Evolutionary conservation across 2,329 filamentous ascomycete genomes (phyloP).

Genomic region (Alternaria conjuncta): DNA sequence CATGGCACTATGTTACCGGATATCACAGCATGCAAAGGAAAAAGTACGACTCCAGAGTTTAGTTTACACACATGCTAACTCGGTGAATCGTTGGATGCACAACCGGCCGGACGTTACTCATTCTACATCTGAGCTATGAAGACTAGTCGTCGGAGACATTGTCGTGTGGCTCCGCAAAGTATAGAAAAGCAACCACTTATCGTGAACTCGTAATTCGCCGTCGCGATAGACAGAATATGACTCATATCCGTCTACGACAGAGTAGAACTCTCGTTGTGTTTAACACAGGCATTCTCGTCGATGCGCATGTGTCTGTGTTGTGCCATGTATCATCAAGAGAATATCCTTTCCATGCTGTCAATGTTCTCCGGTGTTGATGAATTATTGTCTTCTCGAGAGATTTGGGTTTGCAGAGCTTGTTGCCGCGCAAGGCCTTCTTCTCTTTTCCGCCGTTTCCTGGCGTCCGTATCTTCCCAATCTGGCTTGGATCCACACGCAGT

Average conservation of each 20-base stretch:
- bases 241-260: background rate
- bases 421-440: conserved; percentile 59
- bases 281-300: background rate
- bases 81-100: background rate
- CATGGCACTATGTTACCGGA: background rate
- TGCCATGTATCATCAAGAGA: background rate
- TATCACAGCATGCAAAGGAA: background rate
- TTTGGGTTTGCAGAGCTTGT: conserved; percentile 40
- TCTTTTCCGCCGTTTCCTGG: conserved; percentile 49
- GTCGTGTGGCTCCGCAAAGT: background rate
- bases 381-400: background rate
- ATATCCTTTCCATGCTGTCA: background rate
- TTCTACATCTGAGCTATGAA: background rate
- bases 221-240: background rate
- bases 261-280: background rate
- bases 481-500: conserved; percentile 14
- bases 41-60: background rate
- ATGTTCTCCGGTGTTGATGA: background rate
- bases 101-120: background rate
- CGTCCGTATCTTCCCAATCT: conserved; percentile 52
- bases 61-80: background rate
- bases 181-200: background rate
- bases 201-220: background rate
- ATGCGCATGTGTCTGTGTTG: background rate
- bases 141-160: background rate